Evolutionary conservation across 2,329 filamentous ascomycete species (phyloP), one percentile per base, ranked within the genome.

Genomic region (Fragosphaeria purpurea): DNA sequence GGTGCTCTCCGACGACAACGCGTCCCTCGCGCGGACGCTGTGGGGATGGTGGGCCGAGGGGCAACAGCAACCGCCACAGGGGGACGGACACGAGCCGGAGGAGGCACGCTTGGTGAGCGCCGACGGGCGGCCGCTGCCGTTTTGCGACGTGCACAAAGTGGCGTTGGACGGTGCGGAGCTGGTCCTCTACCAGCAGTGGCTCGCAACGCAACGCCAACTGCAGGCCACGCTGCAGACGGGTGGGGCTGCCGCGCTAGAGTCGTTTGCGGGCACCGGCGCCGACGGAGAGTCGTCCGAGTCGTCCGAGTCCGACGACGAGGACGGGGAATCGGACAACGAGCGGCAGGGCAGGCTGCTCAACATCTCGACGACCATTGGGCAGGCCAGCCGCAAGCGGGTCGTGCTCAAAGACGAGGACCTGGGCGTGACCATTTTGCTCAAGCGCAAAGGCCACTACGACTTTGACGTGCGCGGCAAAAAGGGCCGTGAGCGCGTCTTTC

Each of bases 291-390:
- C 85, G 2, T 89, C 89, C 0, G 89, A 90, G 53, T 90, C 86
- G 0, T 89, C 86, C 0, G 91, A 87, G 0, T 89, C 86, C 0
- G 91, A 87, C 0, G 87, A 88, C 1, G 35, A 86, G 46, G 91
- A 88, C 0, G 90, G 95, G 59, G 89, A 93, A 56, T 90, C 88
- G 0, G 90, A 95, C 55, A 82, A 83, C 32, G 88, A 95, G 60
- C 86, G 94, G 55, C 91, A 96, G 67, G 91, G 91, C 53, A 89
- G 91, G 62, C 87, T 89, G 6, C 72, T 98, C 38, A 97, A 95
- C 56, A 83, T 93, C 6, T 90, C 90, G 0, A 85, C 88, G 0
- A 87, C 88, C 1, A 75, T 96, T 59, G 87, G 85, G 7, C 88
- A 95, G 66, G 82, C 85, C 7, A 85, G 83, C 56, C 82, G 88